These are phyloP conservation scores for Craspedostauros australis DNA, from an alignment of 108 stramenopile genomes.

Conservation along the genomic window DNA sequence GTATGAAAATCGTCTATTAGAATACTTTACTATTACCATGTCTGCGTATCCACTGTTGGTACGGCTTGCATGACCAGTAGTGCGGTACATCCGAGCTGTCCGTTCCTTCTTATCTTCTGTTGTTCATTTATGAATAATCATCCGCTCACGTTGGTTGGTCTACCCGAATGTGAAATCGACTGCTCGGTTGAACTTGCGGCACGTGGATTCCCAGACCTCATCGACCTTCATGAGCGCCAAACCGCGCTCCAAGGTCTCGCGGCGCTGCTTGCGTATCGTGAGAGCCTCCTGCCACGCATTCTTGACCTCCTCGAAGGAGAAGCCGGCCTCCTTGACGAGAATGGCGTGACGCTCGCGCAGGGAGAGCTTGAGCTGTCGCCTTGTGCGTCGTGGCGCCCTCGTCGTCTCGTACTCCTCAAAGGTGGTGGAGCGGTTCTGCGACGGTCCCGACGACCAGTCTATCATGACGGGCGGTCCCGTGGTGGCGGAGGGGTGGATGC, in stretches of 20 bases:
- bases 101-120: slow-evolving; percentile 2
- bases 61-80: no score
- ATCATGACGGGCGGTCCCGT: slow-evolving; percentile 50
- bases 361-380: slow-evolving; percentile 36
- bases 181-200: slow-evolving; percentile 37
- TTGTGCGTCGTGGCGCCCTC: slow-evolving; percentile 34
- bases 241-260: slow-evolving; percentile 39
- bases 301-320: slow-evolving; percentile 39
- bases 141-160: no score
- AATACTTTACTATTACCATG: no score
- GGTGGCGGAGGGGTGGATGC: slow-evolving; percentile 50
- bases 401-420: slow-evolving; percentile 44
- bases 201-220: slow-evolving; percentile 47
- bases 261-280: slow-evolving; percentile 36
- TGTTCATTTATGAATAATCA: background rate
- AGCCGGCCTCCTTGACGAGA: slow-evolving; percentile 37
- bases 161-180: slow-evolving; percentile 14
- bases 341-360: slow-evolving; percentile 34
- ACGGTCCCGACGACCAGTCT: slow-evolving; percentile 28
- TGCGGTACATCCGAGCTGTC: no score
- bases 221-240: slow-evolving; percentile 30
- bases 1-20: no score
- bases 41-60: no score
- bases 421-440: slow-evolving; percentile 3
- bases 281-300: slow-evolving; percentile 41